phyloP scores from a whole-genome alignment of 2,329 filamentous ascomycete genomes.

The Chalaropsis thielavioides region DNA sequence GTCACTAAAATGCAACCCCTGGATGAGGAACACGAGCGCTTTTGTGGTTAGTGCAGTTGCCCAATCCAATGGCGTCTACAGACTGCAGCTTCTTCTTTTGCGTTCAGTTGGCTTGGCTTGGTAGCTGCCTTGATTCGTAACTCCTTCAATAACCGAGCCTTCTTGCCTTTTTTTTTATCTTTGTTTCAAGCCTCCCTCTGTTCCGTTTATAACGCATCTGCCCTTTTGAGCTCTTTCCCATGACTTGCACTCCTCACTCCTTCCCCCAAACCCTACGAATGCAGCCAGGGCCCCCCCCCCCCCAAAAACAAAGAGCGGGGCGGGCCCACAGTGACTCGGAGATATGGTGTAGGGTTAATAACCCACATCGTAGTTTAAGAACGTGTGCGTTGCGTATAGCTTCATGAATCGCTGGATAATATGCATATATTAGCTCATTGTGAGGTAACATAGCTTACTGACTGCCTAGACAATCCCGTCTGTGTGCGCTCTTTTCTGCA shows the following conservation, averaged over 20 bases:
- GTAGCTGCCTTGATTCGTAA: too few species aligned
- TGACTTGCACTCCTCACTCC: too few species aligned
- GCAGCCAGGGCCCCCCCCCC: neutral
- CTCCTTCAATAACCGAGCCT: too few species aligned
- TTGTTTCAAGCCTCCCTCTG: neutral
- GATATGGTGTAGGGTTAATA: neutral
- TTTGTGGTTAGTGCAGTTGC: neutral
- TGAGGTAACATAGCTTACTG: neutral
- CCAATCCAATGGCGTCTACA: too few species aligned
- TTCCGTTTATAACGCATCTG: neutral
- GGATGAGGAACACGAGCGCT: neutral
- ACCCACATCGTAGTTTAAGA: neutral
- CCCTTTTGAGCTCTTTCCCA: neutral
- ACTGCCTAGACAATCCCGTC: too few species aligned
- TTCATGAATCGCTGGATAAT: neutral
- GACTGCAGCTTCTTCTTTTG: too few species aligned
- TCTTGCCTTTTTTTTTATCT: neutral
- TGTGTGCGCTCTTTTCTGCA: too few species aligned
- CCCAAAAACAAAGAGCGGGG: too few species aligned
- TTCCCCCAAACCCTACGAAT: neutral
- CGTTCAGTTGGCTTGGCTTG: too few species aligned
- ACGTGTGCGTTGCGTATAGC: neutral
- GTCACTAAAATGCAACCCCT: neutral
- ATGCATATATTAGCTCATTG: neutral
- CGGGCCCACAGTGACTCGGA: neutral